These are phyloP conservation scores for Neonectria hederae DNA, from an alignment of 2,329 filamentous ascomycete genomes.

Conservation along the genomic window DNA sequence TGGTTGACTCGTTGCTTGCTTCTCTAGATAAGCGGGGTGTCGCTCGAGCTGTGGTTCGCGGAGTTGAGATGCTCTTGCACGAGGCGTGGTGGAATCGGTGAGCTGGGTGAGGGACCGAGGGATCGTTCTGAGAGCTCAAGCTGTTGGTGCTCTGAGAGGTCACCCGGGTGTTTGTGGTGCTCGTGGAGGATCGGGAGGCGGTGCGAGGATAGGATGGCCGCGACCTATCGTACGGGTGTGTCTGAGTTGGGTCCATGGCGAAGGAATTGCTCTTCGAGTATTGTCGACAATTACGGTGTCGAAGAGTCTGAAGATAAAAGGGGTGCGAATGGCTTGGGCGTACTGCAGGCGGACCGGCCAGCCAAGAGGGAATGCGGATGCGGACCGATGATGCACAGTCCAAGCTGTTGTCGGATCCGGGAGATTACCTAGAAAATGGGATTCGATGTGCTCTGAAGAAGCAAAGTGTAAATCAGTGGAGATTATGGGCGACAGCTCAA, in stretches of 20 bases:
- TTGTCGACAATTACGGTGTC: neutral
- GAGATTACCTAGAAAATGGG: neutral
- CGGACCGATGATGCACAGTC: constrained; percentile 3
- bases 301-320: neutral
- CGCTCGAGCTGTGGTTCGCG: constrained; percentile 52
- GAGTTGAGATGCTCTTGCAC: constrained; percentile 46
- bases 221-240: constrained; percentile 40
- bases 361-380: neutral
- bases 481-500: neutral
- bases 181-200: constrained; percentile 58
- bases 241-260: constrained; percentile 45
- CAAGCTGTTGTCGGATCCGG: constrained; percentile 3
- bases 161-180: constrained; percentile 52
- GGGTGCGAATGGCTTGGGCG: neutral
- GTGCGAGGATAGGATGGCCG: constrained; percentile 51
- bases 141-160: constrained; percentile 55
- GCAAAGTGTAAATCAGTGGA: constrained; percentile 2
- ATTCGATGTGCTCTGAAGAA: neutral
- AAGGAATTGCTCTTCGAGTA: constrained; percentile 3
- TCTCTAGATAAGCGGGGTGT: constrained; percentile 55
- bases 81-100: constrained; percentile 54
- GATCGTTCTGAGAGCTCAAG: constrained; percentile 52
- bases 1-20: constrained; percentile 52
- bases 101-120: constrained; percentile 49
- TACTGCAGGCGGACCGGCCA: constrained; percentile 3